Evolutionary conservation across 495 filamentous ascomycete genomes (phyloP).

Genomic region (Astrothelium macrocarpum): DNA sequence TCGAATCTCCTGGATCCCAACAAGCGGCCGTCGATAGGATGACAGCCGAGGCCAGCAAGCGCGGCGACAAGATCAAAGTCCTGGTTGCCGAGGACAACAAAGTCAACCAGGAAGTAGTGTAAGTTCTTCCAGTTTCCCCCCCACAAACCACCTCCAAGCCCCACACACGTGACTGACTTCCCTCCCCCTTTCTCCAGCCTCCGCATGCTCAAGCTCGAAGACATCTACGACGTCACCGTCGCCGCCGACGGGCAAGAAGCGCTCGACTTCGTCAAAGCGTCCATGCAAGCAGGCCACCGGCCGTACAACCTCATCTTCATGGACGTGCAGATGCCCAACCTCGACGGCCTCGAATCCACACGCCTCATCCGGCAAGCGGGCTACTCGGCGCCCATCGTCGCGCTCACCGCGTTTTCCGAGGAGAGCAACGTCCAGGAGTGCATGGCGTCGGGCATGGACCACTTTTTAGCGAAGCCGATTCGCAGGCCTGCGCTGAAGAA

Average conservation of each 20-base stretch:
- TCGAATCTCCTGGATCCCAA: constrained; percentile 36
- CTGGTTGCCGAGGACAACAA: constrained; percentile 93
- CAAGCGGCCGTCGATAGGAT: constrained; percentile 44
- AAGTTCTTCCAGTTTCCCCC: background rate
- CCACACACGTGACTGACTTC: background rate
- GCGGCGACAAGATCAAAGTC: constrained; percentile 59
- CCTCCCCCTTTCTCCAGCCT: constrained; percentile 28
- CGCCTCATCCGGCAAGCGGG: constrained; percentile 80
- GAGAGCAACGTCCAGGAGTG: constrained; percentile 68
- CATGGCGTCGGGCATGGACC: constrained; percentile 40
- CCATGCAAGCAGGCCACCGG: constrained; percentile 60
- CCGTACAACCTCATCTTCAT: constrained; percentile 84
- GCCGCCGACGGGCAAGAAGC: constrained; percentile 75
- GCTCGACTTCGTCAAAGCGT: constrained; percentile 70
- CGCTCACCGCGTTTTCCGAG: constrained; percentile 81
- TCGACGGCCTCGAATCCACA: constrained; percentile 81
- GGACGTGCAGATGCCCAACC: constrained; percentile 92
- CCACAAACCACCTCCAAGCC: background rate
- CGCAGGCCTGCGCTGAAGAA: constrained; percentile 72
- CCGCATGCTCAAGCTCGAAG: constrained; percentile 62
- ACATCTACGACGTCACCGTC: constrained; percentile 45
- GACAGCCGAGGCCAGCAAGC: constrained; percentile 32
- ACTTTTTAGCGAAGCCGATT: constrained; percentile 65
- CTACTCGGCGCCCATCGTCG: constrained; percentile 82
- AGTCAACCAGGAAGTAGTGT: constrained; percentile 88